Percentiles rank a stretch among this genome's conserved stretches.
These are phyloP conservation scores for Stagonosporopsis rhizophila DNA, from an alignment of 2,329 filamentous ascomycete species.

Conservation along the genomic window DNA sequence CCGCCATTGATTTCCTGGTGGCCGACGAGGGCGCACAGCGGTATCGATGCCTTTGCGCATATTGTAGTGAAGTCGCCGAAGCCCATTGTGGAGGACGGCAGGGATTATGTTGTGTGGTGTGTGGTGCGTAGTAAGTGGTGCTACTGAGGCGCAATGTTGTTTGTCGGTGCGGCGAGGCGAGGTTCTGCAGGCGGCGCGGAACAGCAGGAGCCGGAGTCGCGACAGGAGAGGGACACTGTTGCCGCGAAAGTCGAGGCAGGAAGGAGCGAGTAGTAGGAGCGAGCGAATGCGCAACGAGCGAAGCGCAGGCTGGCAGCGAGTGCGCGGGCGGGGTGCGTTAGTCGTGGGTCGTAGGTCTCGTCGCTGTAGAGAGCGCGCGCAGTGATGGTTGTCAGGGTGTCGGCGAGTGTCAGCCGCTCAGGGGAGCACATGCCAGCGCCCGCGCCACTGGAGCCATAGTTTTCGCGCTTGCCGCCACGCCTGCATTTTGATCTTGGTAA, in stretches of 20 bases:
- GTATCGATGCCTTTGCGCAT: slow-evolving; percentile 84
- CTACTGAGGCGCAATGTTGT: slow-evolving; percentile 4
- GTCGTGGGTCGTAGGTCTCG: slow-evolving; percentile 23
- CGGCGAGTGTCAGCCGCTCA: slow-evolving; percentile 25
- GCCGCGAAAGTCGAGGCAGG: slow-evolving; percentile 6
- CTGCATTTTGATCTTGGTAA: no score
- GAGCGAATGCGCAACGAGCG: slow-evolving; percentile 28
- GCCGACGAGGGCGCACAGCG: slow-evolving; percentile 86
- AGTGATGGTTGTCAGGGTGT: slow-evolving; percentile 44
- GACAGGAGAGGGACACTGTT: slow-evolving; percentile 12
- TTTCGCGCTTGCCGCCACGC: slow-evolving; percentile 2
- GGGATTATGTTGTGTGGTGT: not conserved
- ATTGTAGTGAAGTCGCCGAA: slow-evolving; percentile 91
- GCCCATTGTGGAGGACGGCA: slow-evolving; percentile 62
- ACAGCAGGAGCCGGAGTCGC: slow-evolving; percentile 8
- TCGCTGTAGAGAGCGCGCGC: slow-evolving; percentile 13
- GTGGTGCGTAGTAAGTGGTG: not conserved
- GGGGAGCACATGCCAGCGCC: slow-evolving; percentile 4
- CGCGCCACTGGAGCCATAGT: slow-evolving; percentile 2
- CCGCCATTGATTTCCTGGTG: slow-evolving; percentile 71
- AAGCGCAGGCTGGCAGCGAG: slow-evolving; percentile 15
- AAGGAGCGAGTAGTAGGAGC: slow-evolving; percentile 26
- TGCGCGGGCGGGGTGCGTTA: slow-evolving; percentile 26
- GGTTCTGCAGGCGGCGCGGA: slow-evolving; percentile 19
- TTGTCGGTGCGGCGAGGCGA: slow-evolving; percentile 12